Base-by-base conservation (phyloP, 305 asterid genomes). In the Stenogyne calaminthoides region DNA sequence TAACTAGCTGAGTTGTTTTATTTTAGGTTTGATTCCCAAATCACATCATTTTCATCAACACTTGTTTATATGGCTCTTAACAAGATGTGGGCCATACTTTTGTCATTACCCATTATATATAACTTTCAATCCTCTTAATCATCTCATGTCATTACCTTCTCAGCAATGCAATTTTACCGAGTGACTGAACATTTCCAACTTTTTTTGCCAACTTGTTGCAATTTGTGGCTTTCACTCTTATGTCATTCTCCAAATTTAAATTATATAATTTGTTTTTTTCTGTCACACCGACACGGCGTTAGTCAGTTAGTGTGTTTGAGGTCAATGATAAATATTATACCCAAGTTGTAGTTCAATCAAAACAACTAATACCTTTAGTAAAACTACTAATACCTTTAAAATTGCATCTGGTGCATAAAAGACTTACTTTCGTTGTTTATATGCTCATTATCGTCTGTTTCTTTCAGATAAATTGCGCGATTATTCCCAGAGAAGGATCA, bases 391-490 rank as follows among this genome's bases (percentile, higher is more conserved):
- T 32, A 32, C 36, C 6, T 32, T 32, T 32, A 3, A 32, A 32
- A 32, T 3, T 32, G 7, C 36, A 32, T 32, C 7, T 32, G 36
- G 36, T 32, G 34, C 34, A 29, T 29, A 29, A 29, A 2, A 29
- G 5, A 3, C 34, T 29, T 32, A 25, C n/a, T n/a, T 52, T 56
- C n/a, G 37, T 56, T 56, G 16, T 12, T 25, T 57, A 27, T 68
- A 2, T 67, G 7, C 70, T 76, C 22, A 56, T 42, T 44, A 3
- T 8, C 11, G 7, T 32, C 37, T 5, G 7, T 57, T 18, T 61
- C 36, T 15, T 66, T 16, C 85, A 95, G 99, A 90, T 95, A 78
- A 90, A 95, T 14, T 95, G 97, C 34, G 99, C 99, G 15, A 88
- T 92, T 19, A 92, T 95, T 67, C 93, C 98, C 2, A 78, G 89